These are phyloP conservation scores for Chionographis japonica DNA, from an alignment of 106 monocot genomes.

Conservation along the genomic window DNA sequence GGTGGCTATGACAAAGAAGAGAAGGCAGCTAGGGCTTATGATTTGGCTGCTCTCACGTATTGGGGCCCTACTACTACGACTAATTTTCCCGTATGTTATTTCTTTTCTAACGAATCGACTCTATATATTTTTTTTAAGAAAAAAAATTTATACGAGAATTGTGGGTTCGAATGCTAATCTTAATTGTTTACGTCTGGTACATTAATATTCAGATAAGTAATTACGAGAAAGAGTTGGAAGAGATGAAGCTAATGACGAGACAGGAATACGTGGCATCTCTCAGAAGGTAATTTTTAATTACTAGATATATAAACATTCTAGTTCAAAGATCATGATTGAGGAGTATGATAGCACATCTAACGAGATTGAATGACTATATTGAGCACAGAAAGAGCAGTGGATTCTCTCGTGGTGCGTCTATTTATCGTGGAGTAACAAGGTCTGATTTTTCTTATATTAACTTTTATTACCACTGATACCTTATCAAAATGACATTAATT, in stretches of 20 bases:
- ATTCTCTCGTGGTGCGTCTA: slow-evolving; percentile 94
- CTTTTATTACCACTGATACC: too few relatives aligned
- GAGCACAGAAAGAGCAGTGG: slow-evolving; percentile 93
- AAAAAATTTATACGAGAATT: too few relatives aligned
- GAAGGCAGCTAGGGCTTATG: slow-evolving; percentile 95
- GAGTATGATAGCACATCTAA: too few relatives aligned
- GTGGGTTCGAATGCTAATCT: too few relatives aligned
- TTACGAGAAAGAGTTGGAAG: slow-evolving; percentile 93
- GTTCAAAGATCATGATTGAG: too few relatives aligned
- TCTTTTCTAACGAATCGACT: not conserved
- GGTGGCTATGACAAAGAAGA: slow-evolving; percentile 99
- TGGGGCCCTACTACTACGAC: slow-evolving; percentile 97
- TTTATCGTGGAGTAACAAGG: slow-evolving; percentile 97
- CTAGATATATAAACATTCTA: too few relatives aligned
- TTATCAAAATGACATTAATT: too few relatives aligned
- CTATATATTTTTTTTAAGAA: not conserved
- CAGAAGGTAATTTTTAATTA: slow-evolving; percentile 48
- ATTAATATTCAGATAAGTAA: slow-evolving; percentile 55
- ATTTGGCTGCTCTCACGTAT: slow-evolving; percentile 97
- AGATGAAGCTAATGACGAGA: slow-evolving; percentile 99
- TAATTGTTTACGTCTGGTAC: too few relatives aligned
- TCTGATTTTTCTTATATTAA: slow-evolving; percentile 1
- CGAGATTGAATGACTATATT: not conserved
- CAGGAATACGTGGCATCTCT: slow-evolving; percentile 96
- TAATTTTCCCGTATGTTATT: slow-evolving; percentile 76